Percentiles rank a stretch among this genome's conserved stretches.
phyloP scores from a whole-genome alignment of 768 basidiomycete species.

The Termitomyces sp. region DNA sequence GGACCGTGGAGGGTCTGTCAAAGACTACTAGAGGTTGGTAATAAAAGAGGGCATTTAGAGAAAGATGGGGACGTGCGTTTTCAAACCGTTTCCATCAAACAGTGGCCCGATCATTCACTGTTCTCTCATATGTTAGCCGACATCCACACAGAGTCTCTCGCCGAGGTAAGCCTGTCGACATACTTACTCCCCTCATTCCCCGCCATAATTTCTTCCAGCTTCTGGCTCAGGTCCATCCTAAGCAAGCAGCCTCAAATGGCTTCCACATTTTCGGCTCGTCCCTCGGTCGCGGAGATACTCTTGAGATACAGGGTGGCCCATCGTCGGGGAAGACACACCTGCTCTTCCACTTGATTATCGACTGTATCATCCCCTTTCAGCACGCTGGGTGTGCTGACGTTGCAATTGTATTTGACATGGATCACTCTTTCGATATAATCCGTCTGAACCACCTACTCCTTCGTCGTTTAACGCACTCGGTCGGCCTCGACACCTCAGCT shows the following conservation, averaged over 20 bases:
- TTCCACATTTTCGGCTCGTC: background rate
- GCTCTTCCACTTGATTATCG: conserved; percentile 60
- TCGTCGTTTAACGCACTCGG: conserved; percentile 27
- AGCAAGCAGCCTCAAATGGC: background rate
- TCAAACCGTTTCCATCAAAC: conserved; percentile 6
- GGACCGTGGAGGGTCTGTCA: conserved; percentile 3
- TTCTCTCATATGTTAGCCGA: conserved; percentile 24
- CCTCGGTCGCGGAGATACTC: conserved; percentile 51
- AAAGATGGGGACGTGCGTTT: conserved; percentile 6
- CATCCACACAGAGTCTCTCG: conserved; percentile 34
- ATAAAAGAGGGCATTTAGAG: conserved; percentile 4
- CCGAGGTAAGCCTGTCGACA: conserved; percentile 20
- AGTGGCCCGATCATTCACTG: background rate
- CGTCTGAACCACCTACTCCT: conserved; percentile 53
- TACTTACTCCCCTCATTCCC: background rate
- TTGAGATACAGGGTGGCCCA: conserved; percentile 76
- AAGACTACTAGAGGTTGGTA: background rate
- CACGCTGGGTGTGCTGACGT: conserved; percentile 59
- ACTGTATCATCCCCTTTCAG: conserved; percentile 49
- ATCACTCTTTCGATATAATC: conserved; percentile 56
- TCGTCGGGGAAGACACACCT: conserved; percentile 77
- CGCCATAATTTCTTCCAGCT: conserved; percentile 3
- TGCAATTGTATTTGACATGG: conserved; percentile 69
- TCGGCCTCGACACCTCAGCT: conserved; percentile 17
- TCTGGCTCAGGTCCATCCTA: background rate